Evolutionary conservation across 306 rosid genomes (phyloP), one percentile per base, ranked within the genome.

Genomic region (Citrullus mucosospermus): DNA sequence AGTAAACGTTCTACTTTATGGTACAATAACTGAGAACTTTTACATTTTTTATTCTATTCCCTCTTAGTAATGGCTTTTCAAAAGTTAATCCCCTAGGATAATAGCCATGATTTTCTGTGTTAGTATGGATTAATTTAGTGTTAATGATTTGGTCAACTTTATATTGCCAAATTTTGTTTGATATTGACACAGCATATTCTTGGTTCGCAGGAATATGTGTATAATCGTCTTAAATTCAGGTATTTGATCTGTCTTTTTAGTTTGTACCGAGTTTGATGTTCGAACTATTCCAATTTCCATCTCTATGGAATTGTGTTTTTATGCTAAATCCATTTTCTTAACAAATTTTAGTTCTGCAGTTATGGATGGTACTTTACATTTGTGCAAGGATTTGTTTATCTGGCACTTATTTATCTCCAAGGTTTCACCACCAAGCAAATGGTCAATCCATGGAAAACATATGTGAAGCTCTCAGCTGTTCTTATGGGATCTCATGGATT

Each of bases 301-400:
- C 62, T 18, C 78, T 63, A 63, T 72, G 57, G 59, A 53, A 57
- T 2, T n/a, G 32, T 20, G 28, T 76, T 16, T 75, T 53, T 77
- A 25, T 70, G 13, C 62, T 65, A 54, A 41, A 9, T 7, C 44
- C 44, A 11, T 25, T 46, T 63, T 59, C n/a, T 54, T 38, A 22
- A 50, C 36, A 2, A 50, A 39, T 18, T 60, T 56, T 55, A 56
- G 54, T 51, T 32, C 18, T 81, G 61, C 88, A 89, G 93, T 82
- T 89, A 75, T 67, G 93, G 93, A 18, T 89, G 93, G 93, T 87
- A 89, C 76, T 87, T 89, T 83, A 89, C 93, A 32, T 87, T 89
- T 81, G 88, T 87, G 59, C 93, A 89, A 85, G 91, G 93, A 68
- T 84, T 89, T 82, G 92, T 89, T 60, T 87, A 86, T 75, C 77